Percentiles rank a stretch among this genome's conserved stretches.
phyloP scores from a whole-genome alignment of 169 alveolate genomes.

The Theileria annulata region DNA sequence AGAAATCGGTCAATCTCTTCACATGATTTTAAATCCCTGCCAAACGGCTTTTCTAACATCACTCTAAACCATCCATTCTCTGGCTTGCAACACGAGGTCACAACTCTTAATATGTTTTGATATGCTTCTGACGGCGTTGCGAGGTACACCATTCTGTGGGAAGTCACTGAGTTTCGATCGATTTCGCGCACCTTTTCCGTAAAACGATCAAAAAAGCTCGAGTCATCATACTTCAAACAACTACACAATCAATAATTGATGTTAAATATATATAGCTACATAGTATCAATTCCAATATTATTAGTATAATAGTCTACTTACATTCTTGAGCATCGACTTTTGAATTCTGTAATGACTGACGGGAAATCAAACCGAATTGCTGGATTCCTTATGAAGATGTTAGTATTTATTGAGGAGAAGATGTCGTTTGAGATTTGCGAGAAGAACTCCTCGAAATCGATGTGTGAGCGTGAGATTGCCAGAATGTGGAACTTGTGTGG shows the following conservation, averaged over 20 bases:
- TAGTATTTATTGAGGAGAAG: constrained; percentile 61
- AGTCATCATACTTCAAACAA: constrained; percentile 31
- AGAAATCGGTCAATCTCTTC: constrained; percentile 31
- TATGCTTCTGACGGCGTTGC: constrained; percentile 70
- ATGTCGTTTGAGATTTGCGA: constrained; percentile 55
- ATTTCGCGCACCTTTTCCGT: constrained; percentile 31
- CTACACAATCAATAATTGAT: background rate
- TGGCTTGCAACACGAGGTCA: constrained; percentile 58
- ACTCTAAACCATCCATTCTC: constrained; percentile 63
- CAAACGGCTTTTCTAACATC: constrained; percentile 69
- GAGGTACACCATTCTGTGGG: constrained; percentile 61
- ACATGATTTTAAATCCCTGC: constrained; percentile 52
- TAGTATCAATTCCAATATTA: background rate
- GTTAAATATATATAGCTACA: no score
- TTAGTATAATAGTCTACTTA: background rate
- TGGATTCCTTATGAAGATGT: constrained; percentile 52
- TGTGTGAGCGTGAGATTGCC: constrained; percentile 46
- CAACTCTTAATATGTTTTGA: constrained; percentile 58
- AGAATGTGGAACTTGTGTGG: constrained; percentile 56
- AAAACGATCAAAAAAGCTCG: constrained; percentile 18
- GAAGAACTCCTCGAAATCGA: constrained; percentile 60
- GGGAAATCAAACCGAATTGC: constrained; percentile 68
- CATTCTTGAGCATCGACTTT: constrained; percentile 40
- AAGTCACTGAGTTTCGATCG: constrained; percentile 41
- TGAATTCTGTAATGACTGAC: constrained; percentile 59